These are phyloP conservation scores for Priceomyces fermenticarens DNA, from an alignment of 805 yeast genomes.

Conservation along the genomic window DNA sequence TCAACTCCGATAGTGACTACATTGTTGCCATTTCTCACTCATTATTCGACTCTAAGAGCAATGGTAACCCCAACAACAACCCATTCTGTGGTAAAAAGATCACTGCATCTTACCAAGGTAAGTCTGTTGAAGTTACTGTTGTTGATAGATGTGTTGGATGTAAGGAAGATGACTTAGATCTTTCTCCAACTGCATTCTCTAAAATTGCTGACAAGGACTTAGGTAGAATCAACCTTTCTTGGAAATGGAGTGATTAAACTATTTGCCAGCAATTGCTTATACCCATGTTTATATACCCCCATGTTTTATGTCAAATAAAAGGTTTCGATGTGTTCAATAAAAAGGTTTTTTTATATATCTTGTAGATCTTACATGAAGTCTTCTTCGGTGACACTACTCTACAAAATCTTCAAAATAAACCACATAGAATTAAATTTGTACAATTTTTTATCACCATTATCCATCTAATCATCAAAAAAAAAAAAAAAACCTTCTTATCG, in stretches of 20 bases:
- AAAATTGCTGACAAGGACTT: conserved; percentile 47
- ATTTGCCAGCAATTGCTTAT: too few relatives aligned
- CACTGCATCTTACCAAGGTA: conserved; percentile 43
- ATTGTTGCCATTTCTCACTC: conserved; percentile 51
- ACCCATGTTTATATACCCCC: too few relatives aligned
- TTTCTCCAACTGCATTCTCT: conserved; percentile 59
- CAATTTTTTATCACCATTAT: too few relatives aligned
- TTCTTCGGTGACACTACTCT: too few relatives aligned
- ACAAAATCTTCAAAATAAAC: too few relatives aligned
- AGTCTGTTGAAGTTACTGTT: conserved; percentile 54
- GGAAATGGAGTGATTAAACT: conserved; percentile 37
- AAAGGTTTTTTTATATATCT: too few relatives aligned
- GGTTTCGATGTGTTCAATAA: too few relatives aligned
- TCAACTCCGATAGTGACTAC: conserved; percentile 43
- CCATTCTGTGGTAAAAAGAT: conserved; percentile 54
- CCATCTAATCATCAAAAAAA: too few relatives aligned
- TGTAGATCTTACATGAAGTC: too few relatives aligned
- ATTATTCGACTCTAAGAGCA: conserved; percentile 34
- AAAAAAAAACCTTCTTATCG: too few relatives aligned
- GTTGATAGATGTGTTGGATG: conserved; percentile 61
- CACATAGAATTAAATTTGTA: too few relatives aligned
- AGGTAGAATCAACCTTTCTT: conserved; percentile 54
- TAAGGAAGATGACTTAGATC: conserved; percentile 47
- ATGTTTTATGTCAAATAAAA: too few relatives aligned
- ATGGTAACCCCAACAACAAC: conserved; percentile 41